Evolutionary conservation across 2,329 filamentous ascomycete genomes (phyloP), one percentile per base, ranked within the genome.

Genomic region (Xylaria sp.): DNA sequence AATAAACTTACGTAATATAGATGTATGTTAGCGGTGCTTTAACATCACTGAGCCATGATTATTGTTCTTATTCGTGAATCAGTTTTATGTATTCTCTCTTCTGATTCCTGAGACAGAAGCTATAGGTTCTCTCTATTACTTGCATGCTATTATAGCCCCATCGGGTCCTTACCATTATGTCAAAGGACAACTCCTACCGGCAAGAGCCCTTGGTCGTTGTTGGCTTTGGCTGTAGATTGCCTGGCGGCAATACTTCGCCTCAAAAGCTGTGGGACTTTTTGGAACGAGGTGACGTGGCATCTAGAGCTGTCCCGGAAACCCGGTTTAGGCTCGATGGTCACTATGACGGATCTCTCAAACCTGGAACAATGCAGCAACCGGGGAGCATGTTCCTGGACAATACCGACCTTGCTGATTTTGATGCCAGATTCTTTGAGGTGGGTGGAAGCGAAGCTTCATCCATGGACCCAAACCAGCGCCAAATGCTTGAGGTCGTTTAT

Each of bases 361-460:
- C 78, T 0, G 69, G 76, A 1, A 82, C 81, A 1, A 81, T 81
- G 71, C 75, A 77, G 0, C 76, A 74, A 0, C 73, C 69, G 0
- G 80, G 79, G 1, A 81, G 80, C 39, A 82, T 81, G 79, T 84
- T 84, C 67, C 71, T 84, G 3, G 73, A 80, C 0, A 73, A 80
- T 6, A 72, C 79, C 0, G 79, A 84, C 54, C 75, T 74, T 0
- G 55, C 66, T 2, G 73, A 76, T 1, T 81, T 84, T 50, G 81
- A 84, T 59, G 77, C 78, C 28, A 20, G 32, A 0, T 82, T 81
- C 61, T 77, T 77, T 58, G 65, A 72, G 7, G 34, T 78, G 2
- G n/a, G 18, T 0, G 37, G 59, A 0, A n/a, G 34, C 5, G 76
- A 78, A 0, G 70, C 71, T 2, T 39, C 61, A 0, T 12, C 71